Base-by-base conservation (phyloP, 2,329 filamentous ascomycete genomes). In the Xylariales sp. region DNA sequence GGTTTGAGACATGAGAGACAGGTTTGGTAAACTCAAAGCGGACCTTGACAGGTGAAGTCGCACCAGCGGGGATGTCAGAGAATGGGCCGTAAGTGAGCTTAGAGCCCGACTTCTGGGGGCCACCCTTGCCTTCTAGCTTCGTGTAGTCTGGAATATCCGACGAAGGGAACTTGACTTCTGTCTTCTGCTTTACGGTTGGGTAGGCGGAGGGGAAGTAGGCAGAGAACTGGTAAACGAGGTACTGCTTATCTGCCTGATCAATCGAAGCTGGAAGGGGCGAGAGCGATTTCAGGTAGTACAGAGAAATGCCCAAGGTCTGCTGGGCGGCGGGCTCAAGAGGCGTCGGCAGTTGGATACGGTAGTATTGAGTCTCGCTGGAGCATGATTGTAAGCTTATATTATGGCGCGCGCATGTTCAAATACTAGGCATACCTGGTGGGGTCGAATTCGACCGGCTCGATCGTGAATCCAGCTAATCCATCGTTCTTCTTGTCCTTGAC, bases 1-100 rank as follows among this genome's bases (percentile, higher is more conserved):
- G 72, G 13, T 78, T 70, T 23, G 81, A 80, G 35, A 88, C 78
- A 56, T 93, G 87, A 29, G 82, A 84, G 40, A 98, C 72, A 11
- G 93, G 91, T 66, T 91, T 94, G 47, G 87, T 96, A 67, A 93
- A 96, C 63, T 98, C 90, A 65, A 95, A 97, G 44, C 93, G 86
- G 37, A 96, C 83, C 48, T 74, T 79, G 42, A 88, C 81, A 14
- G 83, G 81, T 54, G 87, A 77, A 32, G 70, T 59, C 8, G 85
- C 85, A 37, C 87, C 88, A 6, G 89, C 86, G n/a, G 85, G 78
- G 42, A 90, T 72, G 56, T 91, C 81, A 46, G 78, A 78, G 63
- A 94, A 98, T 4, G 90, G 86, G 5, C 93, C 93, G 54, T 98
- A 98, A 2, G 81, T 93, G 55, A 91, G 83, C 58, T 85, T 90